Evolutionary conservation across 805 yeast species (phyloP).

Genomic region (Cyberlindnera galapagoensis): DNA sequence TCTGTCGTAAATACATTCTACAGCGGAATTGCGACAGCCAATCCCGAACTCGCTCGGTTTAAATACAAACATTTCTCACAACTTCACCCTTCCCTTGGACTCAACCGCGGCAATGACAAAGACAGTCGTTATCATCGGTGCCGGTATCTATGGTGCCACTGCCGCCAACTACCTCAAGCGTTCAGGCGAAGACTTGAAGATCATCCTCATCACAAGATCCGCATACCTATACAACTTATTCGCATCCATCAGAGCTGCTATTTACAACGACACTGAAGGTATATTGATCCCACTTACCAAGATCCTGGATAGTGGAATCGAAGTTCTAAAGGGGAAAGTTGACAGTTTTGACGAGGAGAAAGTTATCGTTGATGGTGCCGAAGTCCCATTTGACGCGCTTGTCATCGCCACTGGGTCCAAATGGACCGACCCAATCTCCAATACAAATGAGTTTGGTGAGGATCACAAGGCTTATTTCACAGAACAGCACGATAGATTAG

Average conservation of each 20-base stretch:
- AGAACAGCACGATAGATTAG: constrained; percentile 11
- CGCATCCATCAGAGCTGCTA: constrained; percentile 16
- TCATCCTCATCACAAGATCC: constrained; percentile 15
- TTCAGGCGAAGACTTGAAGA: not conserved
- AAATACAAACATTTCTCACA: too few relatives aligned
- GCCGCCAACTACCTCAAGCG: constrained; percentile 16
- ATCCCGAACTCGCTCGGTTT: too few relatives aligned
- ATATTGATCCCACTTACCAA: constrained; percentile 16
- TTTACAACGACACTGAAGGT: constrained; percentile 14
- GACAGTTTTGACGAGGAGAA: constrained; percentile 12
- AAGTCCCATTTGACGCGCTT: constrained; percentile 19
- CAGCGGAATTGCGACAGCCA: too few relatives aligned
- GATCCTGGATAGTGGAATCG: constrained; percentile 15
- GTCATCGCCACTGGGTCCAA: constrained; percentile 27
- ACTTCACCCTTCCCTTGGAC: too few relatives aligned
- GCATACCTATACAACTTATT: constrained; percentile 10
- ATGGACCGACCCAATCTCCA: constrained; percentile 25
- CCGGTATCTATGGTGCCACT: constrained; percentile 20
- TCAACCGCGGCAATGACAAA: too few relatives aligned
- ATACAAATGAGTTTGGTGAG: constrained; percentile 12
- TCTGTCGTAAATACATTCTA: too few relatives aligned
- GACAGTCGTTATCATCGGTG: constrained; percentile 20
- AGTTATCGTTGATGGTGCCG: constrained; percentile 12
- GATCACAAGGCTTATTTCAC: constrained; percentile 12
- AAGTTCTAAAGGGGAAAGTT: constrained; percentile 19